Percentiles rank a stretch among this genome's conserved stretches.
phyloP scores from a whole-genome alignment of 441 rosid species.

The Codiaeum variegatum region DNA sequence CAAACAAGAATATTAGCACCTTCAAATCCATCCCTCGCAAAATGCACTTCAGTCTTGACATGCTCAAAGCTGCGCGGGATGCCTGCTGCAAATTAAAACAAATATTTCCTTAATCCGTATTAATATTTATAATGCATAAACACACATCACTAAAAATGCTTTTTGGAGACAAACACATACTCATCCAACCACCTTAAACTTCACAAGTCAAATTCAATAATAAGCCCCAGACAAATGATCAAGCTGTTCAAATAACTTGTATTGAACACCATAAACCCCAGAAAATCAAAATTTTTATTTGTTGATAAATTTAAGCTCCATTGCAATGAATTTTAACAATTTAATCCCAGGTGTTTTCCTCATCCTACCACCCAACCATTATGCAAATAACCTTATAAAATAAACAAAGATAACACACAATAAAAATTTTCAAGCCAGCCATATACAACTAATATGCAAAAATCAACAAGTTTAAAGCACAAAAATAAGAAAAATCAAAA shows the following conservation, averaged over 20 bases:
- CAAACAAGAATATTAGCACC: slow-evolving; percentile 40
- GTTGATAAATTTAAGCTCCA: background rate
- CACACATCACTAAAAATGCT: background rate
- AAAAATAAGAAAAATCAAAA: background rate
- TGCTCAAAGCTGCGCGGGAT: slow-evolving; percentile 42
- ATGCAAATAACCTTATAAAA: background rate
- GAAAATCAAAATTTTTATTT: background rate
- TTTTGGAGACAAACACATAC: background rate
- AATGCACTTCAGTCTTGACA: slow-evolving; percentile 69
- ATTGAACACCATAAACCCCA: background rate
- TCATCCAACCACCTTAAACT: background rate
- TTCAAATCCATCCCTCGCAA: slow-evolving; percentile 62
- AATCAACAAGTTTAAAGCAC: background rate
- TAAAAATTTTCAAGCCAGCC: background rate
- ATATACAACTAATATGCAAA: background rate
- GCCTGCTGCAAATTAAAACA: slow-evolving; percentile 46
- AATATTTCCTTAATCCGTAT: slow-evolving; percentile 12
- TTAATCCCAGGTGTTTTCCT: background rate
- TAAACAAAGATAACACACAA: background rate
- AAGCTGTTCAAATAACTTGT: background rate
- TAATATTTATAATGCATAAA: background rate
- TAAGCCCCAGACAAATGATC: background rate
- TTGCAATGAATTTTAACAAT: background rate
- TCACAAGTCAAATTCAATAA: background rate
- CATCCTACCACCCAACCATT: background rate